Evolutionary conservation across 495 filamentous ascomycete genomes (phyloP).

Genomic region (Acidiella bohemica): DNA sequence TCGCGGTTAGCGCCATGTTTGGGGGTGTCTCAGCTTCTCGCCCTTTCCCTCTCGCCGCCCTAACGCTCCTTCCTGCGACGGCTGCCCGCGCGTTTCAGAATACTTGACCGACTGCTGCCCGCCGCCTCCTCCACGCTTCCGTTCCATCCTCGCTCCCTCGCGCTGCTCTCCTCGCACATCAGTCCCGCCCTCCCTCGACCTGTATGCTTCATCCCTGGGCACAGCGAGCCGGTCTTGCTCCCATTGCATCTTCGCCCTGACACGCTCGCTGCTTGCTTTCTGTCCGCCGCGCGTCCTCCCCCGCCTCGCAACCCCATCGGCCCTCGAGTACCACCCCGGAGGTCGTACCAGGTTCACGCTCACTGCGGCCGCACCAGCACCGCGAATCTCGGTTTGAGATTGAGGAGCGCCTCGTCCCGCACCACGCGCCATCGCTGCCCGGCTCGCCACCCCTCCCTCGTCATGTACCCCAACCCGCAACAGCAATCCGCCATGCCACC

Average conservation of each 20-base stretch:
- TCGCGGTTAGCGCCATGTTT: no score
- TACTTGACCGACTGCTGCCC: no score
- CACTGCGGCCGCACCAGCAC: background rate
- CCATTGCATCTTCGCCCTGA: background rate
- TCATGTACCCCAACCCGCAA: conserved; percentile 26
- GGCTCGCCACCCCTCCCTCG: conserved; percentile 12
- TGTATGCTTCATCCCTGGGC: no score
- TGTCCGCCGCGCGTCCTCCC: background rate
- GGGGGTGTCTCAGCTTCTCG: no score
- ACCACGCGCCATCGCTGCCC: conserved; percentile 13
- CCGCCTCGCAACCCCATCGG: no score
- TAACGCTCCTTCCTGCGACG: no score
- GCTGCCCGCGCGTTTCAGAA: no score
- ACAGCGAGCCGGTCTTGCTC: conserved; percentile 10
- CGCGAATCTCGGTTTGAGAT: conserved; percentile 6
- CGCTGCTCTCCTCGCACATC: background rate
- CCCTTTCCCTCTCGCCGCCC: no score
- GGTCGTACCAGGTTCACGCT: conserved; percentile 1
- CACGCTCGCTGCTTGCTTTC: conserved; percentile 1
- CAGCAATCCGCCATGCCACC: conserved; percentile 43
- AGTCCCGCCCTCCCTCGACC: background rate
- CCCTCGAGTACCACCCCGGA: conserved; percentile 2
- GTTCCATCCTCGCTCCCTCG: background rate
- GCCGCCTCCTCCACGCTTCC: no score
- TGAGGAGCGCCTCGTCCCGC: conserved; percentile 15